Evolutionary conservation across 75 land plant species (phyloP), one percentile per base, ranked within the genome.

Genomic region (Ceratopteris richardii): DNA sequence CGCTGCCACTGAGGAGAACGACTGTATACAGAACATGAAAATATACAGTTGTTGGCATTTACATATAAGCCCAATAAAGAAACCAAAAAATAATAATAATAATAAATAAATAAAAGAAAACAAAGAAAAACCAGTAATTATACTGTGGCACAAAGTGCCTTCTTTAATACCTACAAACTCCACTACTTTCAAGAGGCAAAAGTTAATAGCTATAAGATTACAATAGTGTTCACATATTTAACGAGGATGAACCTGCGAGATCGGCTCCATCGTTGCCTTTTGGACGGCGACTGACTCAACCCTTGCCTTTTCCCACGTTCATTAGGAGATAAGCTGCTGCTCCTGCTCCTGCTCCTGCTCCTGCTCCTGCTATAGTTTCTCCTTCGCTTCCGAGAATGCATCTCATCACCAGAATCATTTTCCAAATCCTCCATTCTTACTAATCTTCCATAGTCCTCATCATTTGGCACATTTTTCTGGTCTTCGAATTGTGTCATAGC

Each of bases 371-470:
- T 81, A 44, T 79, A 67, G 0, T 58, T 71, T 23, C 47, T 37
- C 61, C 77, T 77, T 51, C 63, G 70, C 44, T 43, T 43, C 33
- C 16, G 60, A 47, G 57, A 36, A 54, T 43, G 48, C 9, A 19
- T 60, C 14, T 39, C 51, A 25, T 72, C 85, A 63, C 77, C 82
- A 55, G 80, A 70, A 1, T 83, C 81, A 81, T 77, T 90, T 7
- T 84, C 85, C 69, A 63, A 73, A 0, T 11, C 61, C 39, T 65
- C 80, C 44, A 74, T 66, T 70, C 73, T 83, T 10, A 77, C 62
- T 29, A 81, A 56, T 66, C 91, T 72, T 14, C 91, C 88, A 75
- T 81, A 87, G n/a, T n/a, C n/a, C 44, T 86, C 79, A 77, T 90
- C 87, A 17, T 79, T 58, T 28, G 73, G 61, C 18, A 42, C 54